Base-by-base conservation (phyloP, 2,329 filamentous ascomycete species). In the Xylariales sp. region DNA sequence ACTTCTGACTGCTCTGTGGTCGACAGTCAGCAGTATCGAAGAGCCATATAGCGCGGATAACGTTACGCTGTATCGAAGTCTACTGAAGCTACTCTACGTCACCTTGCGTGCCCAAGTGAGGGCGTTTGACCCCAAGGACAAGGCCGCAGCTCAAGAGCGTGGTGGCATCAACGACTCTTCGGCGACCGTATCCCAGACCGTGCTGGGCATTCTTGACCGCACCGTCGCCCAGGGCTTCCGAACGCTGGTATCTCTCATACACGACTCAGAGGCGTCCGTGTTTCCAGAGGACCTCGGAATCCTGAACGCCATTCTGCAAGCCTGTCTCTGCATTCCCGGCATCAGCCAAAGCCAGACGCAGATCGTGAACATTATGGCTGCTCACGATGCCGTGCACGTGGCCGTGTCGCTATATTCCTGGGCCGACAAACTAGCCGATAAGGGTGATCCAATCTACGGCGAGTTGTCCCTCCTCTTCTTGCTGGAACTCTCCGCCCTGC, bases 331-430 rank as follows among this genome's bases (percentile, higher is more conserved):
- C 47, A 76, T 95, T 21, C 87, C 88, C 0, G 82, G 84, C 35
- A 82, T 88, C 45, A 80, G 86, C 41, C 76, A 86, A 49, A 78
- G 81, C 36, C 80, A 86, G 47, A 72, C 77, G 11, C 83, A 88
- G 51, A 77, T 91, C 27, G 73, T 88, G 40, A 78, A 81, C 55
- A 82, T 82, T 50, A 72, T 88, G 70, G 71, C 77, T 1, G 78
- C 79, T 34, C 82, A 89, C 57, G 82, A 86, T 48, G 83, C 84
- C 1, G 75, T 88, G 33, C 86, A 91, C 54, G 86, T 89, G 46
- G 90, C 89, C 1, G 82, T 84, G 5, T 88, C 86, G 24, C 74
- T 98, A 4, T 97, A 91, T 64, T 95, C 89, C 0, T 98, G 93
- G 93, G 80, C 91, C 4, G 89, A 97, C 61, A 81, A 84, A 50